Evolutionary conservation across 1,284 basidiomycete genomes (phyloP).

Genomic region (Kalmanozyma brasiliensis): DNA sequence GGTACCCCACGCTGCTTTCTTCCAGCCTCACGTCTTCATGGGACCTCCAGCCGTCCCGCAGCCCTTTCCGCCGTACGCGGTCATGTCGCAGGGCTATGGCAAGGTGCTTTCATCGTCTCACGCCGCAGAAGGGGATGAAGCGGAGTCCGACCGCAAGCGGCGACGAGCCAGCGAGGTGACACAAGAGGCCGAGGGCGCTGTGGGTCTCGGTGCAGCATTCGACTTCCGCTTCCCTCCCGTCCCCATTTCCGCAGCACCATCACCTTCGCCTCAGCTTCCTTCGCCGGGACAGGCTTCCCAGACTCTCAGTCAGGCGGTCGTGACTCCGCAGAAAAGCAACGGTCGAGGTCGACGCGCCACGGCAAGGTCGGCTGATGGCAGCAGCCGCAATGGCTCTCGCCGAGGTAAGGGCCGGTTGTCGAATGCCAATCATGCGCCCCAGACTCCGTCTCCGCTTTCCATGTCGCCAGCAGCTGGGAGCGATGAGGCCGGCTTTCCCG

Average conservation of each 20-base stretch:
- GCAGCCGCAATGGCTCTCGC: conserved; percentile 24
- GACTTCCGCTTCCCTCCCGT: conserved; percentile 18
- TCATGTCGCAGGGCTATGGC: conserved; percentile 1
- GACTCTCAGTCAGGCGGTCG: not conserved
- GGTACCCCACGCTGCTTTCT: conserved; percentile 15
- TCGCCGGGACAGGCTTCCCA: conserved; percentile 6
- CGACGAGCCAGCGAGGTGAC: conserved; percentile 16
- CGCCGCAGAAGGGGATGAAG: conserved; percentile 4
- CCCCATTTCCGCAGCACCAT: not conserved
- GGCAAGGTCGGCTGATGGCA: conserved; percentile 8
- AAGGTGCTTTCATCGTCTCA: no score
- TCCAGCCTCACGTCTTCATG: conserved; percentile 16
- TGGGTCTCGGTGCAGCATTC: conserved; percentile 28
- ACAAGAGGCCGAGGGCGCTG: conserved; percentile 6
- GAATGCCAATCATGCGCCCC: conserved; percentile 32
- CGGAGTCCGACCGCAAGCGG: conserved; percentile 27
- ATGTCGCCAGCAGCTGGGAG: conserved; percentile 30
- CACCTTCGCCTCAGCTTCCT: conserved; percentile 8
- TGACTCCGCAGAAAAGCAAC: conserved; percentile 13
- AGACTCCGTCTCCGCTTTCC: conserved; percentile 36
- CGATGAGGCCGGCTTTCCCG: conserved; percentile 1
- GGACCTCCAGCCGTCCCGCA: conserved; percentile 4
- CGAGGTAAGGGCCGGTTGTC: conserved; percentile 31
- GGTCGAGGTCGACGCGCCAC: conserved; percentile 13
- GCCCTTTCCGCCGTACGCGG: conserved; percentile 8